A percentile compares a stretch with the other conserved stretches of the same genome.
Evolutionary conservation across 495 filamentous ascomycete species (phyloP).

Genomic region (Penicillium coprophilum): DNA sequence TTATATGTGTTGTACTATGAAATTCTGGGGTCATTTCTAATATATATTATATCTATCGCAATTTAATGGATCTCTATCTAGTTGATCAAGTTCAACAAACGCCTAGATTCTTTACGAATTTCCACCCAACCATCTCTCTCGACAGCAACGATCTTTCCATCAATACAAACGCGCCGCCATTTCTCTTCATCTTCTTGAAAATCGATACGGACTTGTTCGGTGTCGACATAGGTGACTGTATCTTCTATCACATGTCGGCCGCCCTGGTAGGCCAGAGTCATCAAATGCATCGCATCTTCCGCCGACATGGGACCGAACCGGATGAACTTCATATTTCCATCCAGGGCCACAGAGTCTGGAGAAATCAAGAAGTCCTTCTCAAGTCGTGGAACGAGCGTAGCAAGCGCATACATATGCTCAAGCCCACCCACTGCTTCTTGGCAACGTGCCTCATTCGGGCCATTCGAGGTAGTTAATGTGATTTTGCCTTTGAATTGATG

Average conservation of each 20-base stretch:
- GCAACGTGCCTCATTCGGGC: slow-evolving; percentile 6
- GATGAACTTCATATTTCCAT: slow-evolving; percentile 67
- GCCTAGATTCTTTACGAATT: slow-evolving; percentile 45
- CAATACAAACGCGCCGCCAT: slow-evolving; percentile 85
- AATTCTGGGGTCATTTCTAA: neutral
- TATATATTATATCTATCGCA: neutral
- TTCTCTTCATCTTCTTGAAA: slow-evolving; percentile 60
- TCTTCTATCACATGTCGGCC: slow-evolving; percentile 67
- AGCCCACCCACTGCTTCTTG: slow-evolving; percentile 15
- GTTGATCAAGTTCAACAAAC: slow-evolving; percentile 27
- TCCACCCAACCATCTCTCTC: slow-evolving; percentile 70
- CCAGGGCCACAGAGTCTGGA: slow-evolving; percentile 63
- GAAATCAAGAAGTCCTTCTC: slow-evolving; percentile 80
- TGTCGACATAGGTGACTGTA: slow-evolving; percentile 62
- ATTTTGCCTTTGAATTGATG: slow-evolving; percentile 71
- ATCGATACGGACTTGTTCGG: slow-evolving; percentile 62
- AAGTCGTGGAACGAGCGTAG: slow-evolving; percentile 72
- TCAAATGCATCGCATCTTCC: slow-evolving; percentile 66
- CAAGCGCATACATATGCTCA: slow-evolving; percentile 68
- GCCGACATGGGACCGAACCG: slow-evolving; percentile 66
- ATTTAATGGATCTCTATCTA: slow-evolving; percentile 2
- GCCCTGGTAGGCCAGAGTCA: slow-evolving; percentile 70
- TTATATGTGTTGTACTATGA: neutral
- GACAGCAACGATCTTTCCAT: slow-evolving; percentile 78
- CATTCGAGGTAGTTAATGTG: slow-evolving; percentile 30